Evolutionary conservation across 2,329 filamentous ascomycete species (phyloP).

Genomic region (Rhexocercosporidium sp.): DNA sequence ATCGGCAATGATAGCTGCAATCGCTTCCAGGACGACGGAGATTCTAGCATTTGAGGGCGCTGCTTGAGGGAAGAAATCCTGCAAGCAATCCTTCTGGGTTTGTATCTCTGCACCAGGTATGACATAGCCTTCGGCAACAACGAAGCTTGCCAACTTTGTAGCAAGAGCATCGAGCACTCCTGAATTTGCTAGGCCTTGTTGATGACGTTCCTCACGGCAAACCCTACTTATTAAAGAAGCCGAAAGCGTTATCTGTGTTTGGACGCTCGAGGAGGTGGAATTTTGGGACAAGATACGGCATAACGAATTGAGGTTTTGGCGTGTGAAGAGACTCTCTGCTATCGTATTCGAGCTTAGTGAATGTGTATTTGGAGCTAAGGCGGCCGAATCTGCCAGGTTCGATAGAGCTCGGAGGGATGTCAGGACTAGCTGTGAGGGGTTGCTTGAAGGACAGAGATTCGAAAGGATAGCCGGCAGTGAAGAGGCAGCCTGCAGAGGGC

Average conservation of each 20-base stretch:
- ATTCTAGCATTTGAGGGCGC: slow-evolving; percentile 65
- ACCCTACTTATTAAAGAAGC: slow-evolving; percentile 60
- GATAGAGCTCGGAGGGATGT: slow-evolving; percentile 77
- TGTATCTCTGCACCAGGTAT: slow-evolving; percentile 65
- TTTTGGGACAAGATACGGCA: slow-evolving; percentile 67
- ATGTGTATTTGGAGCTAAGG: slow-evolving; percentile 57
- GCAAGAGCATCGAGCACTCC: slow-evolving; percentile 82
- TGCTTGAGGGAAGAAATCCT: slow-evolving; percentile 64
- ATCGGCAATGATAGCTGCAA: slow-evolving; percentile 76
- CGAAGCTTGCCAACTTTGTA: slow-evolving; percentile 72
- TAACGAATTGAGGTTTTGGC: slow-evolving; percentile 65
- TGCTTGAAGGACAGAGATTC: slow-evolving; percentile 68
- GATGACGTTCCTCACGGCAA: slow-evolving; percentile 74
- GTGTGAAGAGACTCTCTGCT: slow-evolving; percentile 68
- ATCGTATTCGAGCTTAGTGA: slow-evolving; percentile 56
- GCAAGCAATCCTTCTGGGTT: slow-evolving; percentile 58
- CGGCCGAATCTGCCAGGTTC: slow-evolving; percentile 70
- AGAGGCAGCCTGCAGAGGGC: slow-evolving; percentile 71
- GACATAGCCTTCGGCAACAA: slow-evolving; percentile 71
- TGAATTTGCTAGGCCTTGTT: slow-evolving; percentile 70
- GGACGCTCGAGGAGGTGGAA: slow-evolving; percentile 55
- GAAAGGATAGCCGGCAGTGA: slow-evolving; percentile 73
- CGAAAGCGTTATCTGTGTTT: slow-evolving; percentile 66
- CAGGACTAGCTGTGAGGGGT: slow-evolving; percentile 69
- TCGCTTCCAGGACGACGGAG: slow-evolving; percentile 75